phyloP scores from a whole-genome alignment of 2,329 filamentous ascomycete species.

The Fusarium sp. region DNA sequence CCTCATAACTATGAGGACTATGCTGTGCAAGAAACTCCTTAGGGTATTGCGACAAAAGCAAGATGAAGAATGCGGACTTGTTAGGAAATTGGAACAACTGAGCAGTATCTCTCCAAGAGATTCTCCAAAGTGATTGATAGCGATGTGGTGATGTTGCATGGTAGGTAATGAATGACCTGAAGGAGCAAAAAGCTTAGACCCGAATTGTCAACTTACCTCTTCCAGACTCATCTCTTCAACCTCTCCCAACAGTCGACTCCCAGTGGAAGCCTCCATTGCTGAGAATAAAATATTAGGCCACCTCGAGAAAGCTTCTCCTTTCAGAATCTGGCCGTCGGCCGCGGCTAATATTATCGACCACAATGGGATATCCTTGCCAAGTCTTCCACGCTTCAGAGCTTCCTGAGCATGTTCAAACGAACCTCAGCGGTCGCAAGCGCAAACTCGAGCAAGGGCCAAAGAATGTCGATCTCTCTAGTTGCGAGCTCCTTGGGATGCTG shows the following conservation, averaged over 20 bases:
- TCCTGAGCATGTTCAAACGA: conserved; percentile 62
- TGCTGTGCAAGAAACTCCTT: neutral
- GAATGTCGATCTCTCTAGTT: conserved; percentile 66
- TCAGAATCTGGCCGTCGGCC: neutral
- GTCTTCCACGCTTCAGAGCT: conserved; percentile 68
- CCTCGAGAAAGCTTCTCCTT: neutral
- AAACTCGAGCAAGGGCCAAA: conserved; percentile 59
- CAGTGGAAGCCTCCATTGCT: conserved; percentile 58
- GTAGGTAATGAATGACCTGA: neutral
- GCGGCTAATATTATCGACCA: conserved; percentile 10
- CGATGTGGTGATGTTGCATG: conserved; percentile 31
- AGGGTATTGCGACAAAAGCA: neutral
- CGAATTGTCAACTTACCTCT: conserved; percentile 62
- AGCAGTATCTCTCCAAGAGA: neutral
- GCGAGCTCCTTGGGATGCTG: conserved; percentile 69
- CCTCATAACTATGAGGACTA: neutral
- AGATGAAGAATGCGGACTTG: neutral
- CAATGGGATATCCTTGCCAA: conserved; percentile 71
- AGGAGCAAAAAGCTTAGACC: conserved; percentile 31
- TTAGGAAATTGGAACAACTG: neutral
- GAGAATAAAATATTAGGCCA: neutral
- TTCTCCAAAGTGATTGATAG: conserved; percentile 9
- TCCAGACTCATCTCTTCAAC: conserved; percentile 70
- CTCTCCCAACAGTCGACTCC: conserved; percentile 65
- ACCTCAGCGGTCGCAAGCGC: conserved; percentile 64